Base-by-base conservation (phyloP, 2,329 filamentous ascomycete species). In the Plenodomus biglobosus region DNA sequence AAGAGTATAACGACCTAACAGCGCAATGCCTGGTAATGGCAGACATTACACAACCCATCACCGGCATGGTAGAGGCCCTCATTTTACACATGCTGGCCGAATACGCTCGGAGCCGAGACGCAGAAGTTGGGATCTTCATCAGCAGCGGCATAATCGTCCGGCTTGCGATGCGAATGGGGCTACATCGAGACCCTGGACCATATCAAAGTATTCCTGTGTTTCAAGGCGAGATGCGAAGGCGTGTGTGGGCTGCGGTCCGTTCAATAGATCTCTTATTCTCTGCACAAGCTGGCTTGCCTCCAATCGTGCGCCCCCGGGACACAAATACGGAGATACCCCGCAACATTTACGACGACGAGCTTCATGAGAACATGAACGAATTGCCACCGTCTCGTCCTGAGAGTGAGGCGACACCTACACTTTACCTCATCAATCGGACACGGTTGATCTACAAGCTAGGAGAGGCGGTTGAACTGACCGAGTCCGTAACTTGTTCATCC, bases 321-420 rank as follows among this genome's bases (percentile, higher is more conserved):
- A 90, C 85, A 46, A 90, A 94, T 62, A 86, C 88, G 0, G 80
- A 86, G 58, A 73, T 89, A 5, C 89, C 89, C 1, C 82, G 85
- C 47, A 94, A 92, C 62, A 80, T 92, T 15, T 89, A 88, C 65
- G 89, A 94, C 58, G 87, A 92, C 53, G 89, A 92, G 57, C 85
- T 94, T 34, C 80, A 85, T 39, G 85, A 86, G 2, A 80, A 83
- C 18, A 86, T 84, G 53, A 86, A 85, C 56, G 73, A 79, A 7
- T 70, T 92, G 8, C 89, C 89, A 1, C 80, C 82, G 1, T 83
- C 86, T 0, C 77, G 87, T 47, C 85, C 88, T 0, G 76, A 76
- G 24, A 84, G 80, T 1, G 87, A 92, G 65, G 82, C 86, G 2
- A 92, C 89, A 0, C 87, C 87, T 1, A 84, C 90, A 56, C 83